Percentiles rank a stretch among this genome's conserved stretches.
Conservation (phyloP, 441 rosid genomes). For the Eruca vesicaria region DNA sequence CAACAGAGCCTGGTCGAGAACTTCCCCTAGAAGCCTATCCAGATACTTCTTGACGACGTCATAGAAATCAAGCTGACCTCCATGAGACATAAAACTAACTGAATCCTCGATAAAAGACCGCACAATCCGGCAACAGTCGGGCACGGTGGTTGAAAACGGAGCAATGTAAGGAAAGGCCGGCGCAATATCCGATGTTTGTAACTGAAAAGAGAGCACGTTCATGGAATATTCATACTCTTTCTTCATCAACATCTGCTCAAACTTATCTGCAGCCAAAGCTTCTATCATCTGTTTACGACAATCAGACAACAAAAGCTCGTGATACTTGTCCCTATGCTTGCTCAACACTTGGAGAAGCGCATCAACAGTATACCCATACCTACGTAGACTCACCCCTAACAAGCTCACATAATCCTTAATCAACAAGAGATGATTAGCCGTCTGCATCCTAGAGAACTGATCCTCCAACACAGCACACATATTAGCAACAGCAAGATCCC, state of each 20-base stretch:
- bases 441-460: slow-evolving; percentile 99
- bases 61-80: slow-evolving; percentile 92
- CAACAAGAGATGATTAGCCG: slow-evolving; percentile 91
- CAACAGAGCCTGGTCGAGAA: slow-evolving; percentile 74
- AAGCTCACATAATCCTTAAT: slow-evolving; percentile 95
- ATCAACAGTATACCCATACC: slow-evolving; percentile 87
- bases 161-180: slow-evolving; percentile 93
- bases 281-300: slow-evolving; percentile 88
- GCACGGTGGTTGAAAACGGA: slow-evolving; percentile 92
- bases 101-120: slow-evolving; percentile 93
- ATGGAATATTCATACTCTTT: slow-evolving; percentile 92
- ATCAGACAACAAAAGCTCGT: slow-evolving; percentile 82
- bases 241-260: slow-evolving; percentile 98
- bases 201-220: slow-evolving; percentile 95
- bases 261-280: slow-evolving; percentile 85
- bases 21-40: slow-evolving; percentile 85
- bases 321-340: slow-evolving; percentile 93
- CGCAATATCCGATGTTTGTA: slow-evolving; percentile 78
- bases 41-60: slow-evolving; percentile 89
- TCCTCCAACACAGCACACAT: slow-evolving; percentile 96
- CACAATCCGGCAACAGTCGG: slow-evolving; percentile 92
- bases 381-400: slow-evolving; percentile 83
- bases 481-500: slow-evolving; percentile 91
- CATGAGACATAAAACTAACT: slow-evolving; percentile 90
- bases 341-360: slow-evolving; percentile 84